These are phyloP conservation scores for Euphorbia pulcherrima DNA, from an alignment of 345 rosid species.

Conservation along the genomic window DNA sequence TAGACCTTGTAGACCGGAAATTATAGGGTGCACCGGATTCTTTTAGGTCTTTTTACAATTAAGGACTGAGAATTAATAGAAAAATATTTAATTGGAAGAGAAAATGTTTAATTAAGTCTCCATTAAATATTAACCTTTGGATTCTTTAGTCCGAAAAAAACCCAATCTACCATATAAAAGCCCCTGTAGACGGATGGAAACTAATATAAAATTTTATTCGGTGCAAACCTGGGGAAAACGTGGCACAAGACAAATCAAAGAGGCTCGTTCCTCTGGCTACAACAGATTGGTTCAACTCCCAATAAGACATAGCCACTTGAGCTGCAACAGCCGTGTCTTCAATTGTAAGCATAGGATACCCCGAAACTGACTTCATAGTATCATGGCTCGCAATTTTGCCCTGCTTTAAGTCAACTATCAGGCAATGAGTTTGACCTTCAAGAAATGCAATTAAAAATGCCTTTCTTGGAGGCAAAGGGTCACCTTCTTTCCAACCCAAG, in stretches of 20 bases:
- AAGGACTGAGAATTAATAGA: too few relatives aligned
- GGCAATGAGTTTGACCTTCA: constrained; percentile 29
- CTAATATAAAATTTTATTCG: too few relatives aligned
- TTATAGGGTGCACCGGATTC: too few relatives aligned
- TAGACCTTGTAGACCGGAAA: too few relatives aligned
- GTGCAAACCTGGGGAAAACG: too few relatives aligned
- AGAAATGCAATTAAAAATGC: constrained; percentile 33
- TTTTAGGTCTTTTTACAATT: too few relatives aligned
- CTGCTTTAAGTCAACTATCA: constrained; percentile 38
- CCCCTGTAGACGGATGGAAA: too few relatives aligned
- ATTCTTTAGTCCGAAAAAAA: too few relatives aligned
- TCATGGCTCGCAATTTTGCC: constrained; percentile 28
- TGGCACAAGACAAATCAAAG: constrained; percentile 32
- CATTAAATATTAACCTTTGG: too few relatives aligned
- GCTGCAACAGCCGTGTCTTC: constrained; percentile 28
- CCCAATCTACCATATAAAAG: too few relatives aligned
- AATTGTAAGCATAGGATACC: constrained; percentile 41
- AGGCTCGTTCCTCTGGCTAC: constrained; percentile 29
- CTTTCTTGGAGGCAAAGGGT: constrained; percentile 38
- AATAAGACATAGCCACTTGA: constrained; percentile 31
- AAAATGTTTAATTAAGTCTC: too few relatives aligned
- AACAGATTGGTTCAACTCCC: constrained; percentile 34
- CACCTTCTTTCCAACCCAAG: constrained; percentile 35
- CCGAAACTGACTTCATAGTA: constrained; percentile 26
- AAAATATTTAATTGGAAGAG: too few relatives aligned